Conservation (phyloP, 2,329 filamentous ascomycete genomes). For the Fusarium verticillioides region DNA sequence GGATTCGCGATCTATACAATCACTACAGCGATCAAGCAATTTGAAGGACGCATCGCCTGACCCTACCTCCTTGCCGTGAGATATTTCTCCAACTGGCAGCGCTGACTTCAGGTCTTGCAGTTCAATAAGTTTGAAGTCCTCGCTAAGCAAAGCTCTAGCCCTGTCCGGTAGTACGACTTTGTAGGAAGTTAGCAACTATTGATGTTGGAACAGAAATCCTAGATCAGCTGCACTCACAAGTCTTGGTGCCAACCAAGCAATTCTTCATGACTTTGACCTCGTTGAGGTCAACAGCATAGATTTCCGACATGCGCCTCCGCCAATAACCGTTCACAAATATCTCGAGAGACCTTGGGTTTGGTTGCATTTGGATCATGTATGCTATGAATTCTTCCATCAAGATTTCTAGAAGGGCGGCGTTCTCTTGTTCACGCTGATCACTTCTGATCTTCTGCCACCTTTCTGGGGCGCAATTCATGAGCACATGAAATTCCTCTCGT, state of each 20-base stretch:
- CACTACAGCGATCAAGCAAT: too few species aligned
- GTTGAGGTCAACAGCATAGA: fast-evolving
- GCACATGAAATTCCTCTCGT: fast-evolving
- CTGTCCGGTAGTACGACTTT: fast-evolving
- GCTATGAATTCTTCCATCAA: neutral
- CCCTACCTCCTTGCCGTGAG: too few species aligned
- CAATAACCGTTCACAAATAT: neutral
- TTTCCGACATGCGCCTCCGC: neutral
- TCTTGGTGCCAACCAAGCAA: neutral
- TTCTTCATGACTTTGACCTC: fast-evolving
- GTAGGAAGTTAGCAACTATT: fast-evolving
- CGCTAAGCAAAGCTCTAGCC: fast-evolving
- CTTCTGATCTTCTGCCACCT: neutral
- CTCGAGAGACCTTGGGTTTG: fast-evolving
- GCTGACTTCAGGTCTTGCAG: too few species aligned
- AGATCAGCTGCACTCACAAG: fast-evolving
- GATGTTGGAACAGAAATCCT: fast-evolving
- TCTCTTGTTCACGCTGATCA: fast-evolving
- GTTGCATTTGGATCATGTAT: neutral
- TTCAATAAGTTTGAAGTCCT: neutral
- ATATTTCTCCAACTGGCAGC: too few species aligned
- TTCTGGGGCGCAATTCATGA: fast-evolving
- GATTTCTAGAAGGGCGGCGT: fast-evolving
- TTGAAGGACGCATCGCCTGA: too few species aligned
- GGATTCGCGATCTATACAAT: too few species aligned